These are phyloP conservation scores for Desmodesmus armatus DNA, from an alignment of 139 green algal genomes.

Conservation along the genomic window DNA sequence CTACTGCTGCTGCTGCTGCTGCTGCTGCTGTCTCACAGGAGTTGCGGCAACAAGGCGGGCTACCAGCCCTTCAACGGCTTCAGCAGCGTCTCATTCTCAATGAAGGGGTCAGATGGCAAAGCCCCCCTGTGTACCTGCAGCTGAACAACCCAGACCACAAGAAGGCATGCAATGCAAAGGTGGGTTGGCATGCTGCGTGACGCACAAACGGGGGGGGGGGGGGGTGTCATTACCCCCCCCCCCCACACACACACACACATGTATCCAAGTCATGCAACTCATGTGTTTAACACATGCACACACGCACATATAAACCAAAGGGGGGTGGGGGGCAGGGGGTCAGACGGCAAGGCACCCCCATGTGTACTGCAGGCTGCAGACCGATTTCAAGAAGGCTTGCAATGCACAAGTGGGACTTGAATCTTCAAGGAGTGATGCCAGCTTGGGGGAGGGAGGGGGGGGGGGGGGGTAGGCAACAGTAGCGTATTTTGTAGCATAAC, in stretches of 20 bases:
- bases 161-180: conserved; percentile 21
- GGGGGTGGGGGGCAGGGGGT: neutral
- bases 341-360: neutral
- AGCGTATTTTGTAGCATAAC: neutral
- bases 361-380: neutral
- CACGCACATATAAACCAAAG: too few relatives aligned
- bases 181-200: neutral
- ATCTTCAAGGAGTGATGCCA: too few relatives aligned
- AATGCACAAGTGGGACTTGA: too few relatives aligned
- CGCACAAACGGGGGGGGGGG: neutral
- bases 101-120: neutral
- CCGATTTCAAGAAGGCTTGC: too few relatives aligned
- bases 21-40: neutral
- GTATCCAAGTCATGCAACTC: neutral
- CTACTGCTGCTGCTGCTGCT: neutral
- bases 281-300: neutral
- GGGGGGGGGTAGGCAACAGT: too few relatives aligned
- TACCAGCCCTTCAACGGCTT: conserved; percentile 40
- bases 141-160: conserved; percentile 31
- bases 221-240: neutral
- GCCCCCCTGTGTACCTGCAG: conserved; percentile 9
- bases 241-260: neutral
- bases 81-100: conserved; percentile 26
- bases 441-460: too few relatives aligned
- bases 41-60: conserved; percentile 24